Evolutionary conservation across 2,329 filamentous ascomycete species (phyloP).

Genomic region (Curvularia spicifera): DNA sequence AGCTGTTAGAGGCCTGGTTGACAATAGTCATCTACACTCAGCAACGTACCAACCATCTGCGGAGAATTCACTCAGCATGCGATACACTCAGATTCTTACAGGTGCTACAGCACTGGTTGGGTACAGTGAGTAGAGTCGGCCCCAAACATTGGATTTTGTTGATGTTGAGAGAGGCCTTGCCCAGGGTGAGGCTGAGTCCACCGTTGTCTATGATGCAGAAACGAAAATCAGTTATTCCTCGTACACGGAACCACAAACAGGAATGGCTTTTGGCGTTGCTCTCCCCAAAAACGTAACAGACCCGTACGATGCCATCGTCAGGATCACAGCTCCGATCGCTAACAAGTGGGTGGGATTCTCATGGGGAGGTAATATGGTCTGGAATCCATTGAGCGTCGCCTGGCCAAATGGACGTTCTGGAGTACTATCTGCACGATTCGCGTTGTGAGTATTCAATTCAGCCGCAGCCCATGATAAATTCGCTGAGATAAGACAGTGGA

Average conservation of each 20-base stretch:
- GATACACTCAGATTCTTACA: constrained; percentile 35
- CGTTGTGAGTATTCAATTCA: constrained; percentile 32
- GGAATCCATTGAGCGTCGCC: constrained; percentile 42
- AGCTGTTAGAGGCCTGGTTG: constrained; percentile 15
- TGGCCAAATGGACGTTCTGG: constrained; percentile 40
- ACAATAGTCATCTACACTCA: constrained; percentile 10
- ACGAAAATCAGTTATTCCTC: constrained; percentile 43
- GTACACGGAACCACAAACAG: constrained; percentile 38
- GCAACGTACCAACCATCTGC: constrained; percentile 9
- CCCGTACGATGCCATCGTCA: constrained; percentile 43
- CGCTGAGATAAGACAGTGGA: constrained; percentile 32
- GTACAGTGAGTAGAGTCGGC: constrained; percentile 27
- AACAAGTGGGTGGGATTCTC: constrained; percentile 41
- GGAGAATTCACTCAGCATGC: constrained; percentile 29
- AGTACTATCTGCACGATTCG: constrained; percentile 40
- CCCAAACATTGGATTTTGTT: constrained; percentile 5
- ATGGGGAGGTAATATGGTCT: constrained; percentile 45
- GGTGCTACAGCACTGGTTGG: constrained; percentile 38
- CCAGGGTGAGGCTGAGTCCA: constrained; percentile 41
- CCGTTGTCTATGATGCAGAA: constrained; percentile 37
- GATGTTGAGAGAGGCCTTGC: constrained; percentile 30
- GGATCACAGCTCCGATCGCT: constrained; percentile 35
- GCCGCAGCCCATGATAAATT: not conserved
- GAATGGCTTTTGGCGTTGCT: constrained; percentile 41
- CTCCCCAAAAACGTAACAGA: constrained; percentile 38